phyloP scores from a whole-genome alignment of 768 basidiomycete genomes.

The Chlorophyllum brunneum region DNA sequence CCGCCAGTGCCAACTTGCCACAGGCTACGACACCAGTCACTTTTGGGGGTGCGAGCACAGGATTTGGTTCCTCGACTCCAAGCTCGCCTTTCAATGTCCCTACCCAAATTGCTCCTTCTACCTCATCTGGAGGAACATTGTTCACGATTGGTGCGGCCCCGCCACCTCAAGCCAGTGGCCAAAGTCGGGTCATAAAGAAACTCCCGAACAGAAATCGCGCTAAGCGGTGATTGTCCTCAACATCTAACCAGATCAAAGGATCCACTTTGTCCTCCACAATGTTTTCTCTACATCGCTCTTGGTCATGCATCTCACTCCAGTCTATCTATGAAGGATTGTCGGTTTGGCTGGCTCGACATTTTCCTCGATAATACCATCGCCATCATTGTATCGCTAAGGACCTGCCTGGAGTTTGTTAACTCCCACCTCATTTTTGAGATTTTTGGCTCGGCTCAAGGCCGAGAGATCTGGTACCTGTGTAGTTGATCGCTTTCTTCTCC shows the following conservation, averaged over 20 bases:
- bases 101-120: conserved; percentile 29
- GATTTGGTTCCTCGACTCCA: conserved; percentile 35
- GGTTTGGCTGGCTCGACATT: neutral
- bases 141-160: conserved; percentile 64
- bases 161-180: conserved; percentile 25
- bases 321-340: conserved; percentile 10
- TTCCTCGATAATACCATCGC: neutral
- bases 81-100: conserved; percentile 45
- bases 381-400: conserved; percentile 10
- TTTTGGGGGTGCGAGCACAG: conserved; percentile 33
- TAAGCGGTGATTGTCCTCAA: conserved; percentile 29
- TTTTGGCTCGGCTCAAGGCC: conserved; percentile 10
- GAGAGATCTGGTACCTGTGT: conserved; percentile 1
- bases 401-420: neutral
- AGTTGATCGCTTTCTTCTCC: neutral
- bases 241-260: neutral
- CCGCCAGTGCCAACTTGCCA: conserved; percentile 33
- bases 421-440: neutral
- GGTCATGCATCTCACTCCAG: conserved; percentile 9
- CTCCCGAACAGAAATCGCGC: conserved; percentile 43
- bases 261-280: neutral
- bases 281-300: conserved; percentile 4
- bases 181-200: conserved; percentile 46
- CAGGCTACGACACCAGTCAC: conserved; percentile 31
- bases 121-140: conserved; percentile 36